phyloP scores from a whole-genome alignment of 2,329 filamentous ascomycete species.

The Xylaria sp. region DNA sequence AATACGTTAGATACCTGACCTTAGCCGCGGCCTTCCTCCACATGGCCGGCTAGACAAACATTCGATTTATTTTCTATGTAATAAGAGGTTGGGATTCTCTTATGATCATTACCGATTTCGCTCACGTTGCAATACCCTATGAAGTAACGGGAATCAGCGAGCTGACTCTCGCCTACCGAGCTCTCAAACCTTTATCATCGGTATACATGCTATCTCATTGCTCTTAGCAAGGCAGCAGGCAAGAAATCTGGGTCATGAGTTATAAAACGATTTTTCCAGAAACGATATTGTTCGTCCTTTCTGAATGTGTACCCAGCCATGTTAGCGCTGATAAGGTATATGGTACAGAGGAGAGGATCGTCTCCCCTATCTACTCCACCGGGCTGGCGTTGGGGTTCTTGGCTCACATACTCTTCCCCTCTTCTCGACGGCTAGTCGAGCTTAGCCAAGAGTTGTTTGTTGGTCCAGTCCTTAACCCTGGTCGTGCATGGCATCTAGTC shows the following conservation, averaged over 20 bases:
- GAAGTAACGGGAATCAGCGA: slow-evolving; percentile 20
- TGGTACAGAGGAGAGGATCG: background rate
- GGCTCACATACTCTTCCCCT: slow-evolving; percentile 44
- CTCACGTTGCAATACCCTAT: slow-evolving; percentile 16
- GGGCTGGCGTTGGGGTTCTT: slow-evolving; percentile 37
- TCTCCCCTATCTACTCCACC: slow-evolving; percentile 23
- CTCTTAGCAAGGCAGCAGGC: slow-evolving; percentile 2
- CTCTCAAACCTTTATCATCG: slow-evolving; percentile 21
- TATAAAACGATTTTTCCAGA: slow-evolving; percentile 1
- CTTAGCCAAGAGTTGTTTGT: slow-evolving; percentile 39
- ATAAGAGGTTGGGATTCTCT: background rate
- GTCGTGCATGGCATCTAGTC: slow-evolving; percentile 34
- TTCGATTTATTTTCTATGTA: background rate
- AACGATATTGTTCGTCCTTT: background rate
- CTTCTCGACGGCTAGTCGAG: slow-evolving; percentile 36
- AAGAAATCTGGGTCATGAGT: background rate
- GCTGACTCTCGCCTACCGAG: slow-evolving; percentile 7
- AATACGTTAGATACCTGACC: slow-evolving; percentile 18
- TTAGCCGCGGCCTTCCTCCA: slow-evolving; percentile 7
- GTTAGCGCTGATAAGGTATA: background rate
- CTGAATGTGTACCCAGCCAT: background rate
- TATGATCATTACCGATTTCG: slow-evolving; percentile 18
- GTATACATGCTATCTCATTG: slow-evolving; percentile 1
- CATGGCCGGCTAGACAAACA: slow-evolving; percentile 16
- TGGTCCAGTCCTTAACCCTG: slow-evolving; percentile 45